Evolutionary conservation across 2,329 filamentous ascomycete genomes (phyloP), one percentile per base, ranked within the genome.

Genomic region (Aspergillus brunneoviolaceus): DNA sequence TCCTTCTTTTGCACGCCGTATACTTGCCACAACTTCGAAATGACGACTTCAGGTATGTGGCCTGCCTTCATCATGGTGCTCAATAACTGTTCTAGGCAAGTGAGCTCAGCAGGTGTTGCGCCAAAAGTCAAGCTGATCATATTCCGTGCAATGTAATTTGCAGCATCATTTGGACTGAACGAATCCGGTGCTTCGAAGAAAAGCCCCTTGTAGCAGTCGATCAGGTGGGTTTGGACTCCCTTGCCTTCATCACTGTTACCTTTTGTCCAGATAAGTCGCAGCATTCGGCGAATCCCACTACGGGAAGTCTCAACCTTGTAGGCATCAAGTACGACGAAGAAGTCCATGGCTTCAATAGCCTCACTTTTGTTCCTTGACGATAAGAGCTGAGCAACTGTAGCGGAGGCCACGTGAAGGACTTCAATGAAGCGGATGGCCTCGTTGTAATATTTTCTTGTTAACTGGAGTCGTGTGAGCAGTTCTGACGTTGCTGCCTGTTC

Each of bases 51-150:
- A 1, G 91, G 89, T 63, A 99, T 88, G 74, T 93, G 85, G 14
- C 92, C 91, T 42, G 89, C 88, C 77, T 93, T 96, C 91, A 97
- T 96, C 95, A 99, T 99, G 0, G 92, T 98, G 63, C 91, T 92
- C 6, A 99, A 82, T 3, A 99, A 82, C 76, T 99, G 95, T 76
- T 99, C 95, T 9, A 99, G 82, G 51, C 92, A 98, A 0, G 95
- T 99, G 57, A 99, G 81, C 74, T 99, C 95, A 1, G 96, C 95
- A 0, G 94, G 92, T 0, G 94, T 96, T 1, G 94, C 93, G 29
- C 93, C 94, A 75, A 96, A 98, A 0, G 95, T 99, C 70, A 99
- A 80, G 82, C 93, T 97, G 76, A 98, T 98, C 94, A 99, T 99
- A 77, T 98, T 99, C 63, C 93, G 87, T 27, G 94, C 94, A 70